phyloP scores from a whole-genome alignment of 306 rosid species.

The Inga laurina region DNA sequence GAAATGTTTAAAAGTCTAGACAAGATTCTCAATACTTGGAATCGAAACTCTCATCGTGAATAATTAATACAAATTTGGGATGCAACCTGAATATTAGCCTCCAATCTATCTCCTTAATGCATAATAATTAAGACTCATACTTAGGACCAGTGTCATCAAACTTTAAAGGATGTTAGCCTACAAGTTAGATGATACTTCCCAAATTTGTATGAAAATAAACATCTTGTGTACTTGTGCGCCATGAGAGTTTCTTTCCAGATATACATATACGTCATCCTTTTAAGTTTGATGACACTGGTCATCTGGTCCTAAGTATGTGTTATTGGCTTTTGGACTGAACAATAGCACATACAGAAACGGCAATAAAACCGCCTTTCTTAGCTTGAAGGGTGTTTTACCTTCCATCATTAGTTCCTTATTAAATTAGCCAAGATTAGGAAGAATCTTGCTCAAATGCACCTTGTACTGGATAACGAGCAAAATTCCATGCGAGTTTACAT shows the following conservation, averaged over 20 bases:
- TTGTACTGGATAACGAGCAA: not conserved
- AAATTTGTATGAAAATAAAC: not conserved
- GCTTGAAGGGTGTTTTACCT: not conserved
- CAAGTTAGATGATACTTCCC: too few relatives aligned
- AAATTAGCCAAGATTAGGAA: not conserved
- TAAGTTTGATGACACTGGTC: not conserved
- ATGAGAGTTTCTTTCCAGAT: not conserved
- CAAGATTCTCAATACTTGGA: not conserved
- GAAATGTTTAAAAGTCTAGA: not conserved
- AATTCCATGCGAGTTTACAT: not conserved
- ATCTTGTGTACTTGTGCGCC: not conserved
- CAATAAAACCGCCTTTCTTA: not conserved
- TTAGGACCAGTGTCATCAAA: not conserved
- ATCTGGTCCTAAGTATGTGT: not conserved
- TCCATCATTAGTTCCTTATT: conserved; percentile 1
- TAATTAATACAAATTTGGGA: not conserved
- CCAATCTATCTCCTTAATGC: not conserved
- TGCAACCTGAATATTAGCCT: not conserved
- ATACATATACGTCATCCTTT: not conserved
- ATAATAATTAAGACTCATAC: not conserved
- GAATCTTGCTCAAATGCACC: not conserved
- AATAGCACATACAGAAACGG: not conserved
- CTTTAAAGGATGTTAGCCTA: not conserved
- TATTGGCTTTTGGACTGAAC: not conserved
- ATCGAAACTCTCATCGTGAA: too few relatives aligned